A percentile compares a stretch with the other conserved stretches of the same genome.
These are phyloP conservation scores for Albizia julibrissin DNA, from an alignment of 306 rosid genomes.

Conservation along the genomic window DNA sequence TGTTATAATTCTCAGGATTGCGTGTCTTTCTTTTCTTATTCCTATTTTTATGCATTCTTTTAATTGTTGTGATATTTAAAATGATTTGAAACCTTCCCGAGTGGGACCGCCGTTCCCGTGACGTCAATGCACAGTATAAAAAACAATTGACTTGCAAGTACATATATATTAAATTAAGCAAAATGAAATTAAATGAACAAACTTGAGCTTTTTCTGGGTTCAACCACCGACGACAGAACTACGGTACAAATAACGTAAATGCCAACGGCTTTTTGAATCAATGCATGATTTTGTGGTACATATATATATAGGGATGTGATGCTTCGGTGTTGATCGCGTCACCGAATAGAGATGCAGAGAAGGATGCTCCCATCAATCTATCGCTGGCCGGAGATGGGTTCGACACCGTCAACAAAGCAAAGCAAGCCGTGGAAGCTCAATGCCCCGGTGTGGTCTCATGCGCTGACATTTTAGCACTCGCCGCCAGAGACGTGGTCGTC, in stretches of 20 bases:
- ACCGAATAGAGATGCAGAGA: constrained; percentile 75
- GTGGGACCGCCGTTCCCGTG: background rate
- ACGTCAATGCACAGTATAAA: background rate
- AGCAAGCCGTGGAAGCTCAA: constrained; percentile 65
- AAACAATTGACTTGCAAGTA: constrained; percentile 7
- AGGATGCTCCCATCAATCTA: constrained; percentile 60
- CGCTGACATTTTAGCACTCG: constrained; percentile 77
- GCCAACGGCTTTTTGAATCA: too few relatives aligned
- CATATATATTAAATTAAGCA: too few relatives aligned
- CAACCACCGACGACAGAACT: background rate
- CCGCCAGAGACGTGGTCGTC: constrained; percentile 71
- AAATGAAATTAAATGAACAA: background rate
- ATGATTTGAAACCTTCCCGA: background rate
- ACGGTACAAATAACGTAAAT: background rate
- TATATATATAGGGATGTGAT: constrained; percentile 66
- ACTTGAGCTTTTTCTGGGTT: background rate
- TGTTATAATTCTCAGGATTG: background rate
- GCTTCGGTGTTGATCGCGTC: constrained; percentile 67
- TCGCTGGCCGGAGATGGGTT: constrained; percentile 92
- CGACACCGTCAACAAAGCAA: constrained; percentile 78
- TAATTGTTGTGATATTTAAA: background rate
- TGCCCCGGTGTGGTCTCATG: constrained; percentile 83
- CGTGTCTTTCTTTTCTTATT: constrained; percentile 5
- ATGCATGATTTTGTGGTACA: too few relatives aligned
- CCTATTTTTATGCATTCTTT: background rate